Percentiles rank a stretch among this genome's conserved stretches.
These are phyloP conservation scores for Trichoderma lentiforme DNA, from an alignment of 2,329 filamentous ascomycete genomes.

Conservation along the genomic window DNA sequence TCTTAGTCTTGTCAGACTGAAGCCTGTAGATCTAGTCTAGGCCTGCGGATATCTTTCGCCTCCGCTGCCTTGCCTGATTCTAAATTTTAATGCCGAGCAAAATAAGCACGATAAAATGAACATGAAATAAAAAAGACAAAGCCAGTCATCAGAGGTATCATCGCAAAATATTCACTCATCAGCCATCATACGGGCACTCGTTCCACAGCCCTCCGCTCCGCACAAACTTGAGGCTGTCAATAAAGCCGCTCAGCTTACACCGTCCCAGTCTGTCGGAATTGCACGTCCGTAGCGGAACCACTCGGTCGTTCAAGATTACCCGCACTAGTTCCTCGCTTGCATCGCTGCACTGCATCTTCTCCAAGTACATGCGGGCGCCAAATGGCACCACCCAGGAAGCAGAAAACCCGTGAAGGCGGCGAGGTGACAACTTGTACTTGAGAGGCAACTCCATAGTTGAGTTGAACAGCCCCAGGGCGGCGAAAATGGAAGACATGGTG, in stretches of 20 bases:
- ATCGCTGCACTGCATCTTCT: conserved; percentile 70
- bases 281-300: conserved; percentile 69
- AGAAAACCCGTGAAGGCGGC: conserved; percentile 64
- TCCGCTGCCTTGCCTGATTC: not conserved
- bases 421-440: conserved; percentile 46
- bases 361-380: conserved; percentile 75
- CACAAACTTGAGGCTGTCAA: conserved; percentile 73
- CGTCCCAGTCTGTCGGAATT: conserved; percentile 65
- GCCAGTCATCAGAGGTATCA: not conserved
- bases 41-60: not conserved
- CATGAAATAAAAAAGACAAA: not conserved
- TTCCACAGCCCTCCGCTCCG: conserved; percentile 70
- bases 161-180: not conserved
- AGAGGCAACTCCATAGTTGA: conserved; percentile 53
- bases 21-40: not conserved
- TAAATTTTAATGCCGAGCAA: not conserved
- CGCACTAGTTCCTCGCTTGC: conserved; percentile 66
- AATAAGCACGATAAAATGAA: not conserved
- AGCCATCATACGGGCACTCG: conserved; percentile 44
- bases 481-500: conserved; percentile 73
- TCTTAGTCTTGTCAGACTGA: not conserved
- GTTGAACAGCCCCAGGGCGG: conserved; percentile 76
- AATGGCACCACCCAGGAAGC: conserved; percentile 81
- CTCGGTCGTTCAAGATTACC: conserved; percentile 78
- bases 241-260: conserved; percentile 67